Conservation (phyloP, 345 rosid species). For the Salix suchowensis region DNA sequence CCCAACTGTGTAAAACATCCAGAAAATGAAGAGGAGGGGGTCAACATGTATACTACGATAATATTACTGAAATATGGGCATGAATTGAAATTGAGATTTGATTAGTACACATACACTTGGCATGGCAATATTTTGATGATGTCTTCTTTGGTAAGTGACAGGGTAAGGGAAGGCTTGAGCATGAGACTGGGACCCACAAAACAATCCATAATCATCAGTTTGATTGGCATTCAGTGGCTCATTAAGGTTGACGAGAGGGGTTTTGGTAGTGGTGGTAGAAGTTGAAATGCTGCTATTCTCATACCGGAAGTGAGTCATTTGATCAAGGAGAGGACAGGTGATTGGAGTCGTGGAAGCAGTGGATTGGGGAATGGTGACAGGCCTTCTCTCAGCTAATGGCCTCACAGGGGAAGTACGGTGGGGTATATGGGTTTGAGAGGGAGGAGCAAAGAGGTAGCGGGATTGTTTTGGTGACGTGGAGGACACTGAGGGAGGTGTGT, state of each 20-base stretch:
- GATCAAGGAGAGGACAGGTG: constrained; percentile 17
- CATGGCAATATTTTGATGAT: constrained; percentile 6
- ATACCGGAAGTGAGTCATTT: constrained; percentile 4
- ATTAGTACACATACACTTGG: constrained; percentile 18
- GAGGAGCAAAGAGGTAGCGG: constrained; percentile 8
- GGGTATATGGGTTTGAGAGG: constrained; percentile 1
- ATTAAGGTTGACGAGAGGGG: constrained; percentile 43
- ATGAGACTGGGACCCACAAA: constrained; percentile 9
- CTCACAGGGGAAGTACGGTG: constrained; percentile 36
- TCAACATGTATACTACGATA: not conserved
- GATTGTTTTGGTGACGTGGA: constrained; percentile 27
- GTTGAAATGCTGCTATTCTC: constrained; percentile 3
- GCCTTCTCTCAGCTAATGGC: constrained; percentile 46
- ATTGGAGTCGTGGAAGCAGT: constrained; percentile 5
- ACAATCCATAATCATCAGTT: constrained; percentile 10
- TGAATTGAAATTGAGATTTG: not conserved
- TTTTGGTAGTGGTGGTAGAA: not conserved
- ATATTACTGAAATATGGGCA: not conserved
- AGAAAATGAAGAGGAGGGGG: not conserved
- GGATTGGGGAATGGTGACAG: constrained; percentile 19
- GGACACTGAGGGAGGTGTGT: constrained; percentile 44
- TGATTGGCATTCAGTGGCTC: constrained; percentile 24
- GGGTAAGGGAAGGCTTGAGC: constrained; percentile 20
- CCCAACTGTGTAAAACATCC: constrained; percentile 18
- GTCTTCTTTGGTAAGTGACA: constrained; percentile 44